Evolutionary conservation across 768 basidiomycete species (phyloP), one percentile per base, ranked within the genome.

Genomic region (Termitomyces sp.): DNA sequence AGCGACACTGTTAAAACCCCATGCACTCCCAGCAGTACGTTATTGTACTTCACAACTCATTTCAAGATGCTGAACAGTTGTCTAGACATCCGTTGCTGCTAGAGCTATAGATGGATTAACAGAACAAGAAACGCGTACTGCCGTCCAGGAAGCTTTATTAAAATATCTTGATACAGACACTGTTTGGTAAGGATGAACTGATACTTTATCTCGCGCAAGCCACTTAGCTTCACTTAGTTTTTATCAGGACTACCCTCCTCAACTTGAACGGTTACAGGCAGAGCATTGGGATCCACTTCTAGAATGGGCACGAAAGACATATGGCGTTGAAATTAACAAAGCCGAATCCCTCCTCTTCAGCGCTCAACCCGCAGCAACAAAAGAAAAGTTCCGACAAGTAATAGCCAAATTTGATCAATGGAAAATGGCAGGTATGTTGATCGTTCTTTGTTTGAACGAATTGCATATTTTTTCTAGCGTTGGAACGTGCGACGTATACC

Each of bases 141-240:
- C 89, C 53, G 88, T 94, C 18, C 80, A 82, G 32, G 76, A 80
- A 23, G 78, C 84, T 11, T 70, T 98, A 40, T 70, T 97, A 40
- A 81, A 84, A 54, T 98, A 97, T 70, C 73, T 98, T 29, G 91
- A 97, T 64, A 98, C 96, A 2, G 97, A 99, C 68, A 94, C 97
- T 1, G 82, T 97, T 56, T 94, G 91, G 93, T 91, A 52, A 74
- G 64, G 52, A 20, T 20, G 23, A 38, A 7, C 35, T 49, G 52
- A 33, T 35, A 11, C 47, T 43, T 50, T 22, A 27, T 32, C 33
- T 25, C 23, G 35, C 11, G 15, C 11, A 15, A 50, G 20, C 50
- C 52, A 46, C 49, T 11, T 20, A 50, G 40, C 41, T 23, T 50
- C 20, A 55, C 49, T 22, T 63, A 95, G 93, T 65, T 97, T 95